A percentile compares a stretch with the other conserved stretches of the same genome.
phyloP scores from a whole-genome alignment of 345 rosid species.

The Populus simonii region DNA sequence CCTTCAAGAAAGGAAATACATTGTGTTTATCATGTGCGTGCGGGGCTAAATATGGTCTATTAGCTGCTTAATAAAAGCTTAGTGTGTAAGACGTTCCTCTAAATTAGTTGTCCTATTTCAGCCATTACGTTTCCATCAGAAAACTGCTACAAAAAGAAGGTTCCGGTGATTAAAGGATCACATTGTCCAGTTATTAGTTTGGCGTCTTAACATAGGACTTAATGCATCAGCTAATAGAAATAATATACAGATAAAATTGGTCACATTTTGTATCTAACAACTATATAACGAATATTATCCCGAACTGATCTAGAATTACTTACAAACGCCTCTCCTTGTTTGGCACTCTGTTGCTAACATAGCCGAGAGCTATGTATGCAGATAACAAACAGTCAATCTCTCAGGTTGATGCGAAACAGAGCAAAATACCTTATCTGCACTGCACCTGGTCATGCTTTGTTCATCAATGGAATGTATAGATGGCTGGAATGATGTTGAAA shows the following conservation, averaged over 20 bases:
- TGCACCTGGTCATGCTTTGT: not conserved
- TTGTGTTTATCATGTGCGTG: not conserved
- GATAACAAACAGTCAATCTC: not conserved
- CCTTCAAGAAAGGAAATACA: not conserved
- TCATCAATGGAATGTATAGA: not conserved
- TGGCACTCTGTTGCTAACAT: not conserved
- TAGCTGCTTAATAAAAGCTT: not conserved
- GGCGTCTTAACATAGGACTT: not conserved
- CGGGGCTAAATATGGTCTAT: not conserved
- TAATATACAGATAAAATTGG: not conserved
- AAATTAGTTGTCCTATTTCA: not conserved
- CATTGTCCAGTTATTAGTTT: not conserved
- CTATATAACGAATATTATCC: not conserved
- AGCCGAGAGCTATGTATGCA: not conserved
- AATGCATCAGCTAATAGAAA: not conserved
- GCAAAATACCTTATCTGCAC: not conserved
- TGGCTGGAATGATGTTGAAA: not conserved
- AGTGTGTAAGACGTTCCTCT: not conserved
- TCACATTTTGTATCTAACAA: not conserved
- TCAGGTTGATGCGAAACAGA: not conserved
- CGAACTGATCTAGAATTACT: not conserved
- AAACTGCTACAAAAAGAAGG: not conserved
- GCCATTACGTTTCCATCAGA: not conserved
- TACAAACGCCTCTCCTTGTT: not conserved
- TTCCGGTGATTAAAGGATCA: not conserved